These are phyloP conservation scores for Luffa acutangula DNA, from an alignment of 306 rosid genomes.

Conservation along the genomic window DNA sequence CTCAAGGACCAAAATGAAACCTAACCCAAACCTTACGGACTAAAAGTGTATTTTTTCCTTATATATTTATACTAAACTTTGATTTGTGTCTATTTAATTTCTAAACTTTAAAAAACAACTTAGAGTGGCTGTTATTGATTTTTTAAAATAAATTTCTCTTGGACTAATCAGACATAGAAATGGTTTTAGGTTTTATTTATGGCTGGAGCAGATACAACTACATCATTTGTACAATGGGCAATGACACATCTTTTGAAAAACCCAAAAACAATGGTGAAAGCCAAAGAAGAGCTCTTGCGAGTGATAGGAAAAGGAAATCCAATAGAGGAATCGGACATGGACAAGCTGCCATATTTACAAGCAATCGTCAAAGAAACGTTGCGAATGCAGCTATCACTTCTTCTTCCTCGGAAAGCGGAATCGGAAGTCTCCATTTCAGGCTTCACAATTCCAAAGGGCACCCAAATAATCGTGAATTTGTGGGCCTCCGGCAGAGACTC, in stretches of 20 bases:
- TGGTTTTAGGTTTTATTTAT: not conserved
- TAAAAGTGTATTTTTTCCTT: no score
- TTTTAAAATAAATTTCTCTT: not conserved
- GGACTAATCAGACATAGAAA: no score
- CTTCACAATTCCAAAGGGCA: not conserved
- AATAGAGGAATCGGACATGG: slow-evolving; percentile 1
- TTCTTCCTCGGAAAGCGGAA: not conserved
- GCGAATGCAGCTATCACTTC: not conserved
- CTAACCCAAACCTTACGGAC: no score
- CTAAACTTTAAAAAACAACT: no score
- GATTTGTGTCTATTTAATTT: no score
- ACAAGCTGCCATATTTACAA: slow-evolving; percentile 3
- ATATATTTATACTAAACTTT: no score
- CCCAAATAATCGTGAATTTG: not conserved
- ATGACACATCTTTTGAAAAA: not conserved
- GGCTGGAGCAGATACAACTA: not conserved
- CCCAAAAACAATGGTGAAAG: slow-evolving; percentile 1
- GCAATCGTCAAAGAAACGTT: slow-evolving; percentile 6
- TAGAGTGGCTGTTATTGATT: no score
- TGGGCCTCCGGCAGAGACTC: slow-evolving; percentile 10
- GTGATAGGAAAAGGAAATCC: not conserved
- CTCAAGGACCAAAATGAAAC: no score
- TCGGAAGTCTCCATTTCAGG: not conserved
- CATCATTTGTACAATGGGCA: not conserved
- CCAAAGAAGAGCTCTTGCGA: not conserved